These are phyloP conservation scores for Nepenthes gracilis DNA, from an alignment of 148 eudicot genomes.

Conservation along the genomic window DNA sequence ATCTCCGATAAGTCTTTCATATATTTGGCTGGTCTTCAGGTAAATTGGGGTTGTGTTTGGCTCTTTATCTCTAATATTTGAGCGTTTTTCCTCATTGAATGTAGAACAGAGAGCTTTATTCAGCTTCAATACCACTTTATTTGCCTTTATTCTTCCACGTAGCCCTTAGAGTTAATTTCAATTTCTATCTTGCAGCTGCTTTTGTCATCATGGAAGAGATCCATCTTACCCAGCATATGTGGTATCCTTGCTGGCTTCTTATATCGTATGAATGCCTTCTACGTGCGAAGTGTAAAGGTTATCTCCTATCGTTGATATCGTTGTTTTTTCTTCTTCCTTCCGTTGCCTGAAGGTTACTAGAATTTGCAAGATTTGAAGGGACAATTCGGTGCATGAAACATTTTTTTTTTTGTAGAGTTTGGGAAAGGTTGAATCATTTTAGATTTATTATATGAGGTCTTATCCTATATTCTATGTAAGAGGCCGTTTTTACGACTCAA, in stretches of 20 bases:
- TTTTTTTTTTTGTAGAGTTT: too few species aligned
- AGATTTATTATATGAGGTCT: too few species aligned
- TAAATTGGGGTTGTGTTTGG: constrained; percentile 14
- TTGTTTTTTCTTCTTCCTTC: constrained; percentile 1
- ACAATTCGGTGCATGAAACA: too few species aligned
- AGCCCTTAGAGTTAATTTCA: constrained; percentile 6
- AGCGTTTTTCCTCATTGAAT: too few species aligned
- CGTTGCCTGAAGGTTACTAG: neutral
- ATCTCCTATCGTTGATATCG: constrained; percentile 5
- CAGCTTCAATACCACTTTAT: neutral
- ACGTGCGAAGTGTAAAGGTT: constrained; percentile 79
- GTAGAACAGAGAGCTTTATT: neutral
- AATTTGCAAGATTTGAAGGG: too few species aligned
- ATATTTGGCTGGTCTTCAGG: constrained; percentile 99
- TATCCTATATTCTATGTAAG: too few species aligned
- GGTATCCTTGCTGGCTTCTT: constrained; percentile 81
- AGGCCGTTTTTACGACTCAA: too few species aligned
- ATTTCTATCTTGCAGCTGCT: constrained; percentile 52
- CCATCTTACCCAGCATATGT: constrained; percentile 74
- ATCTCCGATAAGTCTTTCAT: constrained; percentile 95
- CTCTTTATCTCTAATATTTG: neutral
- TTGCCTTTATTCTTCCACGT: constrained; percentile 1
- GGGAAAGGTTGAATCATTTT: too few species aligned
- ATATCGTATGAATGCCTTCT: constrained; percentile 62
- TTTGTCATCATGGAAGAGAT: constrained; percentile 90